Base-by-base conservation (phyloP, 768 basidiomycete species). In the Neoboletus subvelutipes region DNA sequence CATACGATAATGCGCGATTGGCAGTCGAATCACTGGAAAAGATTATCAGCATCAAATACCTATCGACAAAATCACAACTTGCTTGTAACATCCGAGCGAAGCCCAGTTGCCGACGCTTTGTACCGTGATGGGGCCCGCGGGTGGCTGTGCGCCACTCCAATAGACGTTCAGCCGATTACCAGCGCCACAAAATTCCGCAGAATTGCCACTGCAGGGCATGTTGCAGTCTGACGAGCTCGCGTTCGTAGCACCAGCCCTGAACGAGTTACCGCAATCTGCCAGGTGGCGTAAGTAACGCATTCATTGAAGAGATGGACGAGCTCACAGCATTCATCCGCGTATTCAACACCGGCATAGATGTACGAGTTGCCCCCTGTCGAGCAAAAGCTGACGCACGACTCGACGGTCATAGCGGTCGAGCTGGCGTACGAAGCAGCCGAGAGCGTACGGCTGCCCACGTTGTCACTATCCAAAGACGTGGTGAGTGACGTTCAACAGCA, bases 1-100 rank as follows among this genome's bases (percentile, higher is more conserved):
- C 66, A 22, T 75, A 65, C 31, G 72, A 52, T 37, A 80, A 63
- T 10, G 70, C 67, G 17, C 78, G 75, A 33, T 67, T 45, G 22
- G 62, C 64, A n/a, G 62, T 42, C 22, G 68, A 67, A 55, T 79
- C 78, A 42, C 75, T 78, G 56, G 18, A 18, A 10, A 20, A n/a
- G 11, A n/a, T 28, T 10, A 54, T 41, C 52, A 54, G 28, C 13
- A 45, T 39, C 29, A 1, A n/a, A 34, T 3, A 10, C 10, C 34
- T n/a, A 10, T 5, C 4, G 28, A 26, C 64, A 7, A 15, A 26
- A 31, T 17, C 6, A 8, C 3, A n/a, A 10, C 77, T 57, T 63
- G 87, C 88, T 75, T 85, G 73, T 81, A 90, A 67, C 90, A 92
- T n/a, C 90, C 90, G 31, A 90, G 78, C 0, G 83, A 85, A 7